These are phyloP conservation scores for Phytophthora idaei DNA, from an alignment of 352 stramenopile species.

Conservation along the genomic window DNA sequence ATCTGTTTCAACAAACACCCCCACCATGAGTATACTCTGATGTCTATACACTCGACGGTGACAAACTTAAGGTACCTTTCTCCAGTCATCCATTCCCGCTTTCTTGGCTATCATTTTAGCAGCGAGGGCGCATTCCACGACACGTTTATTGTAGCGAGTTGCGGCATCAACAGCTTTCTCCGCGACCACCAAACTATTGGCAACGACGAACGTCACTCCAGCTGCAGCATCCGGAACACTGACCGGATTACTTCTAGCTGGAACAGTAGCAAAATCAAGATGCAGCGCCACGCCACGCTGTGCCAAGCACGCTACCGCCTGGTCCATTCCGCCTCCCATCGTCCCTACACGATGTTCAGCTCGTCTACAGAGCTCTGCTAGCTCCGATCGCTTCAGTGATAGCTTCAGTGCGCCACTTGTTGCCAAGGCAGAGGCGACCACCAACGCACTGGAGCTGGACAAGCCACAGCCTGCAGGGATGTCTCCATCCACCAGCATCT, in stretches of 20 bases:
- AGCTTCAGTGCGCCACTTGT: slow-evolving; percentile 24
- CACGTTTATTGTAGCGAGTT: slow-evolving; percentile 78
- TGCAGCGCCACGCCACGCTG: slow-evolving; percentile 52
- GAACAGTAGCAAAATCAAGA: slow-evolving; percentile 58
- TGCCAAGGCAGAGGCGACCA: slow-evolving; percentile 69
- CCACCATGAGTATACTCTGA: neutral
- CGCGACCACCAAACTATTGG: slow-evolving; percentile 68
- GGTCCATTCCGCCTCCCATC: slow-evolving; percentile 87
- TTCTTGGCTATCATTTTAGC: slow-evolving; percentile 71
- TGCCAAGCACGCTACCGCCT: slow-evolving; percentile 68
- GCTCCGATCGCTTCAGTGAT: slow-evolving; percentile 34
- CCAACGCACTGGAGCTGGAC: slow-evolving; percentile 82
- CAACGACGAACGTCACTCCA: slow-evolving; percentile 70
- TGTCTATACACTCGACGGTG: neutral
- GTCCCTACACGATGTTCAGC: slow-evolving; percentile 76
- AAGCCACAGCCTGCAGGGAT: slow-evolving; percentile 76
- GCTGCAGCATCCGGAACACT: slow-evolving; percentile 19
- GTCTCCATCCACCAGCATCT: slow-evolving; percentile 69
- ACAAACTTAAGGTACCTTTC: slow-evolving; percentile 30
- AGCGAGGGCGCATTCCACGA: slow-evolving; percentile 78
- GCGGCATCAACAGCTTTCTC: slow-evolving; percentile 78
- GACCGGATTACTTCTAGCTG: slow-evolving; percentile 20
- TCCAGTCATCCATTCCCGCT: slow-evolving; percentile 42
- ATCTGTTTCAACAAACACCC: slow-evolving; percentile 35
- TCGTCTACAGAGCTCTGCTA: slow-evolving; percentile 61